Evolutionary conservation across 495 filamentous ascomycete species (phyloP), one percentile per base, ranked within the genome.

Genomic region (Lepidopterella palustris): DNA sequence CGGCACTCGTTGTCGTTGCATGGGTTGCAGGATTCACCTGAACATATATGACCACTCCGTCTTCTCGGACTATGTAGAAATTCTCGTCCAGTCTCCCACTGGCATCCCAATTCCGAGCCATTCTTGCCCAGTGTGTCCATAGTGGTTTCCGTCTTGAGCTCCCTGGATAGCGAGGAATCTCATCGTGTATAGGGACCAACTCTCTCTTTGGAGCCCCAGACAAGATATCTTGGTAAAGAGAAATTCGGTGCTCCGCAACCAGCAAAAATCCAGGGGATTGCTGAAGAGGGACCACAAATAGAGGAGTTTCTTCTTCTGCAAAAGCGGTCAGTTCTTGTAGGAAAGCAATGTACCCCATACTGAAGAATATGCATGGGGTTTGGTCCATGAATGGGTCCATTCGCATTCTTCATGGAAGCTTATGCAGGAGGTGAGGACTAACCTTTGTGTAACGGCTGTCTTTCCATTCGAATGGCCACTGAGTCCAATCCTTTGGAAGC

Each of bases 21-120:
- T 77, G 15, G 15, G 23, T 21, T 13, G 29, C 15, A 3, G 29
- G 77, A 21, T 73, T 74, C 5, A 74, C 65, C 25, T 79, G 74
- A 27, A 84, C 65, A 45, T 67, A 79, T 35, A 74, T 77, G 58
- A 75, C 79, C 66, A 87, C 67, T 27, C 81, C 81, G 59, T 87
- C 80, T 53, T 84, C 79, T 24, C 71, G 55, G 10, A 67, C 66
- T 6, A 75, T 60, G 55, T 74, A 74, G 47, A 75, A 56, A 53
- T 57, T 58, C 31, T 75, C 73, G 15, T 62, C 42, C 53, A 60
- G 59, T 31, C 57, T 45, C 9, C 45, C 58, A 11, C 31, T 20
- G 23, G 26, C 55, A 4, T 61, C 48, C 18, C 25, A 29, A 31
- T 60, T 60, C 6, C 66, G 60, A n/a, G 57, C 28, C 10, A 40